Evolutionary conservation across 2,329 filamentous ascomycete genomes (phyloP).

Genomic region (Cytospora chrysosperma): DNA sequence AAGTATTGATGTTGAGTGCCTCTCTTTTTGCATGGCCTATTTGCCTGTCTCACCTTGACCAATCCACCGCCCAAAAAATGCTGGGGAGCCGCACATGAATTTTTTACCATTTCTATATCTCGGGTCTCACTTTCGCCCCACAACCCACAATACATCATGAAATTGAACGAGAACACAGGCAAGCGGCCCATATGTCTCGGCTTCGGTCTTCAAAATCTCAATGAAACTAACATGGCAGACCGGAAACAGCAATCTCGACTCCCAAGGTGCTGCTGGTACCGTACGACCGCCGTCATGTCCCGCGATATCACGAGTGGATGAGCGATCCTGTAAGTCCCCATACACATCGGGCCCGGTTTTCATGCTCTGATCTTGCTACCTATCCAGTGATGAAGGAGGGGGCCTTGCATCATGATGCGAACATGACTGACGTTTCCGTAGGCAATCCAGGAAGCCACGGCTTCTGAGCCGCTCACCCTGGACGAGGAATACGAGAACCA

Average conservation of each 20-base stretch:
- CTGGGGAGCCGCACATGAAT: background rate
- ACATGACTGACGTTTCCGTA: slow-evolving; percentile 33
- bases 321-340: slow-evolving; percentile 63
- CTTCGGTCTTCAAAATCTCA: background rate
- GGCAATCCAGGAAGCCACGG: slow-evolving; percentile 79
- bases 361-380: background rate
- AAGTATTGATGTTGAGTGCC: background rate
- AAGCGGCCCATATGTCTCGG: slow-evolving; percentile 7
- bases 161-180: slow-evolving; percentile 46
- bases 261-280: slow-evolving; percentile 73
- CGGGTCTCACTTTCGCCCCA: background rate
- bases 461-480: slow-evolving; percentile 79
- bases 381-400: background rate
- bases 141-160: slow-evolving; percentile 36
- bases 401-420: background rate
- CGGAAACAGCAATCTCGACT: slow-evolving; percentile 61
- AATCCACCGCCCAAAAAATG: slow-evolving; percentile 3
- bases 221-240: background rate
- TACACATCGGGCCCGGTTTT: background rate
- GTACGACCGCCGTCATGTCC: slow-evolving; percentile 79
- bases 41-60: background rate
- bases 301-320: slow-evolving; percentile 89
- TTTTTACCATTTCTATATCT: background rate
- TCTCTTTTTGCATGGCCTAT: background rate
- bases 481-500: slow-evolving; percentile 90